phyloP scores from a whole-genome alignment of 2,329 filamentous ascomycete genomes.

The Cucurbitaria berberidis region DNA sequence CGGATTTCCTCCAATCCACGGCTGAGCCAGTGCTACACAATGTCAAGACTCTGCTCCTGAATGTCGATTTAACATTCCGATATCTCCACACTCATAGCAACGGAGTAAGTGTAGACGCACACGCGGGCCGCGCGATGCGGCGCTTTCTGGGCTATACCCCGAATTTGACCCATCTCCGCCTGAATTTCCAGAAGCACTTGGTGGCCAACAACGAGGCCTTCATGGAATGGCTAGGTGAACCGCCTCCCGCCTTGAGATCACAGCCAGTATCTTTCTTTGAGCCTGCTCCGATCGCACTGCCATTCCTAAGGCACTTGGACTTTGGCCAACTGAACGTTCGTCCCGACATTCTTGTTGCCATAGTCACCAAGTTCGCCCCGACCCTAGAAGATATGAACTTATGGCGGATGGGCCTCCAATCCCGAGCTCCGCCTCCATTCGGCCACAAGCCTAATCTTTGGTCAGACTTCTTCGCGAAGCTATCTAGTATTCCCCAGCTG shows the following conservation, averaged over 20 bases:
- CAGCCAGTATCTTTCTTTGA: constrained; percentile 1
- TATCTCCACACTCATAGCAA: constrained; percentile 20
- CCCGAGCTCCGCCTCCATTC: not conserved
- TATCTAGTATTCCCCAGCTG: constrained; percentile 15
- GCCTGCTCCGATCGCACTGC: constrained; percentile 17
- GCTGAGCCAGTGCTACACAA: constrained; percentile 53
- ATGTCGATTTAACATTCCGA: constrained; percentile 22
- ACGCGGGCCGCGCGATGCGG: constrained; percentile 26
- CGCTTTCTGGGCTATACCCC: constrained; percentile 51
- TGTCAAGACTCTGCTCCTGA: constrained; percentile 57
- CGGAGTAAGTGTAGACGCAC: constrained; percentile 5
- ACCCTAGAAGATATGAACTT: constrained; percentile 56
- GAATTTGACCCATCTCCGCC: constrained; percentile 59
- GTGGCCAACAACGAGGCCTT: constrained; percentile 36
- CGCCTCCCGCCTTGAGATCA: not conserved
- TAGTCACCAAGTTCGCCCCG: constrained; percentile 50
- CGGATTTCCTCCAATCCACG: constrained; percentile 46
- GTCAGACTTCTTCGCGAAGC: constrained; percentile 21
- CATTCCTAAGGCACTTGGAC: constrained; percentile 26
- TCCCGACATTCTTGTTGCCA: constrained; percentile 11
- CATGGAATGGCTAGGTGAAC: constrained; percentile 46
- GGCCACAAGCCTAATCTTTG: constrained; percentile 26
- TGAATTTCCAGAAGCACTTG: constrained; percentile 54
- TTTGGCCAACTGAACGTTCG: constrained; percentile 26
- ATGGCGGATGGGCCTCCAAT: constrained; percentile 50